phyloP scores from a whole-genome alignment of 257 asterid genomes.

The Forsythia suspensa region DNA sequence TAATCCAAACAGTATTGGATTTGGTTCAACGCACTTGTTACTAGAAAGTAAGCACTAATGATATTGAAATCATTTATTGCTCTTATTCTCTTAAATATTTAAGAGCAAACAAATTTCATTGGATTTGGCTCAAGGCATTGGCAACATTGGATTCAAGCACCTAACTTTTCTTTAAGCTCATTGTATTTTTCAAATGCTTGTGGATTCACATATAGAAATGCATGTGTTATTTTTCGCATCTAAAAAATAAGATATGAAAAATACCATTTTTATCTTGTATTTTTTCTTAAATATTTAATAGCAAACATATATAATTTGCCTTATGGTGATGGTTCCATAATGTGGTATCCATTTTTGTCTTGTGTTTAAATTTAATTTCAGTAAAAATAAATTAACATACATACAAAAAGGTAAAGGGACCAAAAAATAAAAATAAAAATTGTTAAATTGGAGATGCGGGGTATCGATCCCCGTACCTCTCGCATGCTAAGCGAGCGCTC shows the following conservation, averaged over 20 bases:
- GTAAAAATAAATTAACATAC: background rate
- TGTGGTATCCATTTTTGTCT: too few relatives aligned
- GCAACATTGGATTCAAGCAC: background rate
- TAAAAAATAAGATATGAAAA: too few relatives aligned
- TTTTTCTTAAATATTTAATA: too few relatives aligned
- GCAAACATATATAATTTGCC: background rate
- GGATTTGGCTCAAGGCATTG: background rate
- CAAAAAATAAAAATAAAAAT: background rate
- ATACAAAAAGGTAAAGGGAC: background rate
- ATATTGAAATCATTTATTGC: background rate
- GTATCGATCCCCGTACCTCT: slow-evolving; percentile 98
- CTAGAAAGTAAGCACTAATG: background rate
- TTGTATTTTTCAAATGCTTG: too few relatives aligned
- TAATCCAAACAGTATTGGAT: too few relatives aligned
- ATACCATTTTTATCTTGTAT: too few relatives aligned
- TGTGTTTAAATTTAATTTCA: background rate
- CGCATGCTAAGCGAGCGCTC: slow-evolving; percentile 99
- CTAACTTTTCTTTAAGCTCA: background rate
- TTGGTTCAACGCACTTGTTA: too few relatives aligned
- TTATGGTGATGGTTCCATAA: too few relatives aligned
- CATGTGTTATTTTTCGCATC: too few relatives aligned
- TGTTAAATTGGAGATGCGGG: slow-evolving; percentile 73
- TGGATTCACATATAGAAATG: too few relatives aligned
- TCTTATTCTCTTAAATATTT: background rate
- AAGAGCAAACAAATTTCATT: background rate